Evolutionary conservation across 371 early-diverging fungal genomes (phyloP).

Genomic region (Conidiobolus coronatus): DNA sequence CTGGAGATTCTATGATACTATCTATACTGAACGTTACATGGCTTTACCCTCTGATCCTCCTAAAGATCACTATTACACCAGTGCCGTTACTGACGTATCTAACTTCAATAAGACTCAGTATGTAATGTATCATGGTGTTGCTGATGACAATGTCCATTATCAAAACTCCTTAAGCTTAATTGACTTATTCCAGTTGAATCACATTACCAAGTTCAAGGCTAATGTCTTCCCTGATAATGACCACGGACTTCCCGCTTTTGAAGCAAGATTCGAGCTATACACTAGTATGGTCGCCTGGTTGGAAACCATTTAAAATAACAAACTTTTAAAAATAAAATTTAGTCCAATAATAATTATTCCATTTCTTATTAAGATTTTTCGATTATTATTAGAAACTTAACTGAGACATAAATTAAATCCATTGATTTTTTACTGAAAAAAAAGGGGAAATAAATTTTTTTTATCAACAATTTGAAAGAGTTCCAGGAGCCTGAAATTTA

Average conservation of each 20-base stretch:
- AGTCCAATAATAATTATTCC: too few species aligned
- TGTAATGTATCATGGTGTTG: constrained; percentile 78
- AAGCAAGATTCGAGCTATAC: background rate
- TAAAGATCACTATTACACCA: constrained; percentile 41
- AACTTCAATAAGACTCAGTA: constrained; percentile 59
- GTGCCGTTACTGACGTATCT: constrained; percentile 55
- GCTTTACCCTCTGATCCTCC: constrained; percentile 53
- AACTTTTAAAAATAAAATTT: too few species aligned
- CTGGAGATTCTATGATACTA: constrained; percentile 69
- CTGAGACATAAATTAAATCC: too few species aligned
- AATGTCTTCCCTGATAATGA: constrained; percentile 73
- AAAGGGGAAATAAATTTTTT: too few species aligned
- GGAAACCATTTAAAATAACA: background rate
- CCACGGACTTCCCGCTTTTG: constrained; percentile 36
- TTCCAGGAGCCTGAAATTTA: too few species aligned
- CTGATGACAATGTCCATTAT: constrained; percentile 82
- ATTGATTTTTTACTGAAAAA: too few species aligned
- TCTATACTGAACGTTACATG: constrained; percentile 96
- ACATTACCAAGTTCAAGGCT: constrained; percentile 29
- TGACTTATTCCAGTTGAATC: constrained; percentile 20
- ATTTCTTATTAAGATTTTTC: too few species aligned
- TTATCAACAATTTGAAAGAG: too few species aligned
- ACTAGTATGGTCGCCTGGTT: background rate
- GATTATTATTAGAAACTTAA: too few species aligned
- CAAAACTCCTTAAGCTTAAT: constrained; percentile 64